Base-by-base conservation (phyloP, 768 basidiomycete genomes). In the Gelatoporia subvermispora region DNA sequence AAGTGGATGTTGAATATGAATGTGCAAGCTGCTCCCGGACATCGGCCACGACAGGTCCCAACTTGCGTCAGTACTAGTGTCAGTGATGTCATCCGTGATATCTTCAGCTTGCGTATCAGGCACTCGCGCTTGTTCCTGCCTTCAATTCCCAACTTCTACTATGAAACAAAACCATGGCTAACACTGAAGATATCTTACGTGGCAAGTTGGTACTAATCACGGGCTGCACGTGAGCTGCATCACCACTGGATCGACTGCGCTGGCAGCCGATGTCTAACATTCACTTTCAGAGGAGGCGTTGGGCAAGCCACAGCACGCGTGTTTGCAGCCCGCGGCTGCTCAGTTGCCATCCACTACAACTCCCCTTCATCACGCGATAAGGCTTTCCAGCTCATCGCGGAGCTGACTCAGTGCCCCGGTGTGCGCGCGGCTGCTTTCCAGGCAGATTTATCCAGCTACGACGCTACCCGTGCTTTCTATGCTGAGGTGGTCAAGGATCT, bases 281-380 rank as follows among this genome's bases (percentile, higher is more conserved):
- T 15, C 28, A 25, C 20, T 9, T 5, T 8, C 57, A 79, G 77
- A 21, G 78, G 78, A 5, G 78, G 78, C 0, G 79, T 81, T 42
- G 78, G 78, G 3, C 62, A 65, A 43, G 77, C 77, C 2, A 76
- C 77, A 2, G 75, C 78, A 0, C 58, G 72, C 17, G 61, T 67
- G 4, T 65, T 81, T 13, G 79, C 74, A 7, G 60, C 61, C 5
- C 67, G 54, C n/a, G 76, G 76, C 5, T 60, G 62, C 34, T 58
- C 63, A 15, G 59, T 79, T 53, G 79, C 78, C 7, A 69, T 81
- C 18, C 78, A 81, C 60, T 79, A 77, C 60, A 63, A 72, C 48
- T 60, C 70, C 2, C 62, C 72, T 9, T 54, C 61, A 22, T 66
- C 57, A 0, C 64, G 64, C 24, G 61, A 49, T 0, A 67, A 65